Conservation (phyloP, 1,139 yeast genomes). For the Suhomyces yuchorum region DNA sequence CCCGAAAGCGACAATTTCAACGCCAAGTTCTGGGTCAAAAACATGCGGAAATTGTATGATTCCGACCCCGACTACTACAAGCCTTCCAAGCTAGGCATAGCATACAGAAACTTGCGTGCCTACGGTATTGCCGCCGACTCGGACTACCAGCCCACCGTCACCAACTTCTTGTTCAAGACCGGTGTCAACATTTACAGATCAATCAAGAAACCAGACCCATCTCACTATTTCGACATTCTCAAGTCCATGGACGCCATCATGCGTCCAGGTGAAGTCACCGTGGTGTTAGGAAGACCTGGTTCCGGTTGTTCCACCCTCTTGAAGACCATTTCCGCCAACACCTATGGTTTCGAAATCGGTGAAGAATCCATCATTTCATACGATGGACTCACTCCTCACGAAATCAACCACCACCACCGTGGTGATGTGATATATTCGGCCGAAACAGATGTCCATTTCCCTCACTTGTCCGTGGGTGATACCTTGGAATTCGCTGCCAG, state of each 20-base stretch:
- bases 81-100: slow-evolving; percentile 64
- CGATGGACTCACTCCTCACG: slow-evolving; percentile 25
- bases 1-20: slow-evolving; percentile 56
- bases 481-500: slow-evolving; percentile 32
- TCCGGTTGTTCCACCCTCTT: slow-evolving; percentile 82
- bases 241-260: slow-evolving; percentile 69
- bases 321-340: slow-evolving; percentile 68
- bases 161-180: slow-evolving; percentile 45
- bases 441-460: slow-evolving; percentile 31
- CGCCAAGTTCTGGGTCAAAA: slow-evolving; percentile 72
- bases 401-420: slow-evolving; percentile 25
- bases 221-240: slow-evolving; percentile 53
- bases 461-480: slow-evolving; percentile 30
- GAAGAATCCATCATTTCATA: slow-evolving; percentile 46
- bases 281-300: slow-evolving; percentile 82
- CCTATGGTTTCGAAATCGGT: slow-evolving; percentile 69
- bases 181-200: slow-evolving; percentile 18
- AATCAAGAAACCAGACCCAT: slow-evolving; percentile 25
- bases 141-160: slow-evolving; percentile 75
- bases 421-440: slow-evolving; percentile 34
- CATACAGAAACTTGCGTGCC: slow-evolving; percentile 69
- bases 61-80: slow-evolving; percentile 67
- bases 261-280: slow-evolving; percentile 72
- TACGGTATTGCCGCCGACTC: slow-evolving; percentile 77
- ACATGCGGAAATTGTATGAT: slow-evolving; percentile 57